phyloP scores from a whole-genome alignment of 441 rosid genomes.

The Mallotus japonicus region DNA sequence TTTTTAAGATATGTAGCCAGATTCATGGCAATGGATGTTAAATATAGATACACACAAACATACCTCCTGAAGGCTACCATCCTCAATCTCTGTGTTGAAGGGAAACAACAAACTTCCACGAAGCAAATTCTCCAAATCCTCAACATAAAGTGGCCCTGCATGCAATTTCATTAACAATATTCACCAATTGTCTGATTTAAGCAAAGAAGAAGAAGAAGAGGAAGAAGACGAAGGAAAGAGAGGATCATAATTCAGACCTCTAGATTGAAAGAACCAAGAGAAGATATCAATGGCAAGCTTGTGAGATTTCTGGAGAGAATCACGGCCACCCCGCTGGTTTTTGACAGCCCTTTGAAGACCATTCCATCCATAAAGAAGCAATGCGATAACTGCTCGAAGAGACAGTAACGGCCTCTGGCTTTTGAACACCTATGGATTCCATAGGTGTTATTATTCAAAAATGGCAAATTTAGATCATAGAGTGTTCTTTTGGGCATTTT shows the following conservation, averaged over 20 bases:
- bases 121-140: conserved; percentile 68
- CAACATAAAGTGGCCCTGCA: conserved; percentile 44
- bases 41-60: not conserved
- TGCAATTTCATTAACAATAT: not conserved
- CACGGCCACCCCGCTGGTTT: conserved; percentile 75
- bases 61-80: conserved; percentile 82
- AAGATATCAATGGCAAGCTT: conserved; percentile 48
- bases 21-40: no score
- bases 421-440: conserved; percentile 23
- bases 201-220: not conserved
- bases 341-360: conserved; percentile 76
- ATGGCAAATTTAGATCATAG: not conserved
- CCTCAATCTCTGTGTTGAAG: conserved; percentile 79
- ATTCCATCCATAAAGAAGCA: conserved; percentile 58
- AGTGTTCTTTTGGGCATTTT: not conserved
- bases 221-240: not conserved
- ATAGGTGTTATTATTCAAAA: not conserved
- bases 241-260: conserved; percentile 30
- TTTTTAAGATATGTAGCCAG: no score
- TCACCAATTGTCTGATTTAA: not conserved
- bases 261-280: conserved; percentile 49
- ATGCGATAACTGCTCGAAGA: conserved; percentile 40
- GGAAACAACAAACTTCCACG: conserved; percentile 66
- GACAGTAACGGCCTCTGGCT: conserved; percentile 26
- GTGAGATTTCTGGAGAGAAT: conserved; percentile 54